Evolutionary conservation across 768 basidiomycete species (phyloP), one percentile per base, ranked within the genome.

Genomic region (Cantharellus anzutake): DNA sequence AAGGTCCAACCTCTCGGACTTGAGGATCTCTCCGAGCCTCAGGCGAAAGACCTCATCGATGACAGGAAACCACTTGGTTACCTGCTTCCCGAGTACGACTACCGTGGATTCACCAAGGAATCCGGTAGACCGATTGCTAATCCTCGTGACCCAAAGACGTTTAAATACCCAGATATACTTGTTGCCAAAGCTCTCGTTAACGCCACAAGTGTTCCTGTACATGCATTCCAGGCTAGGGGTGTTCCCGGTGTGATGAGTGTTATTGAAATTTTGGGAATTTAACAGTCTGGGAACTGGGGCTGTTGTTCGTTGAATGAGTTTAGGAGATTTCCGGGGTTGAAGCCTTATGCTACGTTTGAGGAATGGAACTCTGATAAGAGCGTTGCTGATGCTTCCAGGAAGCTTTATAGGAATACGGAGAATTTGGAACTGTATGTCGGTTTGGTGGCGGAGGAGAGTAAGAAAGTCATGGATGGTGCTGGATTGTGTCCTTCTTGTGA

Each of bases 321-420:
- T 39, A 11, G 58, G 5, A 7, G 55, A 52, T 63, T 63, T 60
- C 56, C 90, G 55, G 87, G 86, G 5, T 66, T 91, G 53, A 87
- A 86, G 68, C 74, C 80, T 0, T 88, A 81, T 68, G 67, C 73
- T 3, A 77, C 64, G 53, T 91, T 91, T 75, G 67, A 77, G 63
- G 86, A 90, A 64, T 91, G 88, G 88, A 90, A 90, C 67, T 75
- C 82, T 0, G 67, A 86, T 62, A 74, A 77, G 2, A 78, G 80
- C 58, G 79, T 90, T 42, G 81, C 60, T n/a, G n/a, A n/a, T n/a
- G n/a, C n/a, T n/a, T n/a, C n/a, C n/a, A n/a, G n/a, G n/a, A 55
- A 78, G 63, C 74, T 91, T 1, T 91, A 91, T 58, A 59, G 82
- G 5, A 63, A 84, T 66, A 83, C 90, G 20, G 59, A 38, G 44